A percentile compares a stretch with the other conserved stretches of the same genome.
Conservation (phyloP, 768 basidiomycete species). For the Infundibulicybe gibba region DNA sequence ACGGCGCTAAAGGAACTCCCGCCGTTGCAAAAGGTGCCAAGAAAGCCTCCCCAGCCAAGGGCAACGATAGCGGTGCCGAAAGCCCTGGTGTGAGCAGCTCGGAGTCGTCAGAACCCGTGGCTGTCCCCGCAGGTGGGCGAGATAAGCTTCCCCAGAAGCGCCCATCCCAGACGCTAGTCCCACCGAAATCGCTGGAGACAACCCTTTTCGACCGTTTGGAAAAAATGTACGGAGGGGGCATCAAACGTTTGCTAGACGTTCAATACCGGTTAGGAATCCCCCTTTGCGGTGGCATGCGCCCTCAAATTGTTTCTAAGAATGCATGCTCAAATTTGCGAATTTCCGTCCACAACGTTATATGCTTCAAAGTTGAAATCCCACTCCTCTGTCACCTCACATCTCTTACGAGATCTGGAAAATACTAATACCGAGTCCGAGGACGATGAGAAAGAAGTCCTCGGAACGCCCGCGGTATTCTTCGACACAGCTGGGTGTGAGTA, state of each 20-base stretch:
- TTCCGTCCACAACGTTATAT: constrained; percentile 85
- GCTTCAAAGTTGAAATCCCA: constrained; percentile 66
- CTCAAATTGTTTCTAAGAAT: constrained; percentile 48
- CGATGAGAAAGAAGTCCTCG: constrained; percentile 67
- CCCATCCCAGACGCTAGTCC: constrained; percentile 30
- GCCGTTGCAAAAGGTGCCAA: constrained; percentile 7
- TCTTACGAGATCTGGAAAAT: constrained; percentile 68
- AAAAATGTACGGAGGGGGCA: constrained; percentile 74
- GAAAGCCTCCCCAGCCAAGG: neutral
- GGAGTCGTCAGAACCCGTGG: constrained; percentile 6
- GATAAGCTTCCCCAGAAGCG: neutral
- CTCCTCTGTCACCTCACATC: constrained; percentile 63
- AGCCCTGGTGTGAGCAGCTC: neutral
- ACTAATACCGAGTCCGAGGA: constrained; percentile 51
- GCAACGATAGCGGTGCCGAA: neutral
- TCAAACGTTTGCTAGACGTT: constrained; percentile 84
- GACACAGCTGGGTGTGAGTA: constrained; percentile 95
- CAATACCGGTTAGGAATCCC: constrained; percentile 74
- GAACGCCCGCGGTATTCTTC: constrained; percentile 83
- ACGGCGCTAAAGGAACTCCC: neutral
- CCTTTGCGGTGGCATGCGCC: neutral
- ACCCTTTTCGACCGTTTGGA: constrained; percentile 94
- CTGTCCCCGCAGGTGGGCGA: neutral
- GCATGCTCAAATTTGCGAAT: constrained; percentile 81
- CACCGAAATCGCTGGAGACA: constrained; percentile 74